Base-by-base conservation (phyloP, 441 rosid species). In the Erodium moschatum region DNA sequence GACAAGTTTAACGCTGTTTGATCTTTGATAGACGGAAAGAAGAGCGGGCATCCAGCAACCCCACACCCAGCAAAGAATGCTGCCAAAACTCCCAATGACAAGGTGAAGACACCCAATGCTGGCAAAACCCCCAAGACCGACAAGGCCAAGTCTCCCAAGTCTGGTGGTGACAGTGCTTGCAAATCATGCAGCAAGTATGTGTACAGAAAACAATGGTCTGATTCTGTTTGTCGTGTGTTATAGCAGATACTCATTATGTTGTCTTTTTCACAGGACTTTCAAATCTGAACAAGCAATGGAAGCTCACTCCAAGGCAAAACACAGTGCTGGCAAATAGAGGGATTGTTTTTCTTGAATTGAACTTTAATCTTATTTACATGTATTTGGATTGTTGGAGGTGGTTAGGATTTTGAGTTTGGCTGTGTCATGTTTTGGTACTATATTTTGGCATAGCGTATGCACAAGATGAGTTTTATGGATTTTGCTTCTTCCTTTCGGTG, bases 21-120 rank as follows among this genome's bases (percentile, higher is more conserved):
- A 11, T 40, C 1, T 40, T 40, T 11, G 12, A 7, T 11, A 40
- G 93, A 80, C 78, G 89, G 81, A 38, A 89, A 89, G 85, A 93
- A 89, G 79, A 84, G 84, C 10, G 91, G 66, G 8, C 95, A 89
- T 71, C 70, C 82, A 0, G 93, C 92, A 4, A 89, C 97, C 35
- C 98, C 97, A 5, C 84, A 91, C 80, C 97, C 95, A 1, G 81
- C 90, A 6, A 93, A 88, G 79, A 76, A 81, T 15, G 83, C 70
- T n/a, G 88, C 72, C 5, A 67, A 85, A 73, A 81, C 82, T 29
- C 31, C 31, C 31, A 29, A 3, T 29, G 31, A 29, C 31, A 29
- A 29, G 31, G 31, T 29, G 31, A 29, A 29, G 31, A 29, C 31
- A 29, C 31, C 31, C 31, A 29, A 29, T 29, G 31, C 31, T 29